These are phyloP conservation scores for Pugionium dolabratum DNA, from an alignment of 345 rosid species.

Conservation along the genomic window DNA sequence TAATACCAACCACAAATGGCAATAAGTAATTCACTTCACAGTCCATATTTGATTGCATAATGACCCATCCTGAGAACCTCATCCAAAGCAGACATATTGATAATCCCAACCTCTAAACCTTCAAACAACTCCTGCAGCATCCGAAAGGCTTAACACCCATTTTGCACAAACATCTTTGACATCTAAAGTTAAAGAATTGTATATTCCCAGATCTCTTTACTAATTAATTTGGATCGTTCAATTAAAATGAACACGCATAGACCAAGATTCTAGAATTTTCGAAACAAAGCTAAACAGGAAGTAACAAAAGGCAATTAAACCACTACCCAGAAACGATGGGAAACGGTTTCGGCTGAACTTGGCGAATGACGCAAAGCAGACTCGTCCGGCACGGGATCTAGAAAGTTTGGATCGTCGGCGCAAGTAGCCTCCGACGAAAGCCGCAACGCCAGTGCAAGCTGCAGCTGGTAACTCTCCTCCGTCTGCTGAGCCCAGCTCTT, in stretches of 20 bases:
- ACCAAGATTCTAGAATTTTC: background rate
- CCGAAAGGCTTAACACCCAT: background rate
- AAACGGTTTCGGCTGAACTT: constrained; percentile 66
- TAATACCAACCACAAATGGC: constrained; percentile 1
- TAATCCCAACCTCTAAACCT: constrained; percentile 9
- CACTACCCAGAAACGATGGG: constrained; percentile 94
- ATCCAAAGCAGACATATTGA: constrained; percentile 2
- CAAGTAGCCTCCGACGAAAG: constrained; percentile 91
- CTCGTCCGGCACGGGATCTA: constrained; percentile 87
- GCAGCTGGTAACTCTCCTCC: constrained; percentile 99
- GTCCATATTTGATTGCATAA: background rate
- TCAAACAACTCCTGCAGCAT: constrained; percentile 1
- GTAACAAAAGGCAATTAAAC: background rate
- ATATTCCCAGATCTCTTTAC: constrained; percentile 13
- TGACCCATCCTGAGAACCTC: constrained; percentile 7
- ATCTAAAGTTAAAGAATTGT: background rate
- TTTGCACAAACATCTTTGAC: constrained; percentile 8
- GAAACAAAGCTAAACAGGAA: constrained; percentile 19
- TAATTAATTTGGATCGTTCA: background rate
- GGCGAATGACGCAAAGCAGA: constrained; percentile 55
- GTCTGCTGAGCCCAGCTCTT: constrained; percentile 99
- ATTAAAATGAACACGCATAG: no score
- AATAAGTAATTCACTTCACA: background rate
- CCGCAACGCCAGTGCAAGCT: constrained; percentile 92
- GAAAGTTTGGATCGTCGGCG: constrained; percentile 90